Evolutionary conservation across 306 rosid species (phyloP), one percentile per base, ranked within the genome.

Genomic region (Acacia acuminata): DNA sequence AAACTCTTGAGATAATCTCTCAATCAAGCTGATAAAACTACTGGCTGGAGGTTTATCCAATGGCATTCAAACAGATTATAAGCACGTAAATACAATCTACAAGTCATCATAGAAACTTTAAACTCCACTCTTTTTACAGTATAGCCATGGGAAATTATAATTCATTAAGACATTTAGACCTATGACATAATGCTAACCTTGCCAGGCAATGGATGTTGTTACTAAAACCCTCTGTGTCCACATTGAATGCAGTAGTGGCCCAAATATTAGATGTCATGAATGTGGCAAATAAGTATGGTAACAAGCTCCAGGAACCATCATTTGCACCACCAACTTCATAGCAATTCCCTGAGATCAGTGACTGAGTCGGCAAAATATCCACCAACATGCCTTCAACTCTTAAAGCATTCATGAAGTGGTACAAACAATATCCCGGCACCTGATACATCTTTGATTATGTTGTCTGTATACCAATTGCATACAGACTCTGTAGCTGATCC

Each of bases 301-400:
- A 85, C 88, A 96, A 89, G 89, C 92, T 91, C 99, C 99, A 96
- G 13, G 99, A 96, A 73, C 98, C 96, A 81, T 96, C 96, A 83
- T 90, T 92, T 82, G 99, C 99, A 87, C 98, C 92, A 44, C 98
- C 97, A 42, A 91, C 97, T 82, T 93, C 96, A 94, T 84, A 91
- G 93, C 77, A 96, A 76, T 81, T 96, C 98, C 85, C 91, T 88
- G 53, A 89, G 85, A 87, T 96, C 99, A 60, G 99, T 90, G 64
- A 96, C 98, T 10, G 99, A 96, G 81, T 96, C 99, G 73, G 99
- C 99, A 87, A 96, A 96, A 80, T 93, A 96, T 82, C 99, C 99
- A 65, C 99, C 98, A 82, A 96, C 98, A 82, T 98, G 99, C 85
- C 99, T 91, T 67, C 96, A 88, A 81, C 99, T 96, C 91, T 94